phyloP scores from a whole-genome alignment of 192 early-diverging fungal genomes.

The Phlyctochytrium planicorne region DNA sequence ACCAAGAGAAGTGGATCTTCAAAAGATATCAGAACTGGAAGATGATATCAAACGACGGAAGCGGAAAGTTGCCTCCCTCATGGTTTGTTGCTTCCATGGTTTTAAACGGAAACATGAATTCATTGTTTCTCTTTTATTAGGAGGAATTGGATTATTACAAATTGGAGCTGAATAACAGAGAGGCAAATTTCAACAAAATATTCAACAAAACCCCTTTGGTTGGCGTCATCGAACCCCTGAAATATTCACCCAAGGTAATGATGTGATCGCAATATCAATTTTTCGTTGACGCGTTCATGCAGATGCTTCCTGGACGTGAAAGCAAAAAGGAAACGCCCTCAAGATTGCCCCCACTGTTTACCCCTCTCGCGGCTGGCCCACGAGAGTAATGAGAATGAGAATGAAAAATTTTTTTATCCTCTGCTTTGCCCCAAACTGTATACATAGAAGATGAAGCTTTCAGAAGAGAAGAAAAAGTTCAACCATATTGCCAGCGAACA shows the following conservation, averaged over 20 bases:
- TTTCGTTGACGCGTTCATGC: too few relatives aligned
- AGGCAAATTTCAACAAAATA: constrained; percentile 62
- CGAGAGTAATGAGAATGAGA: too few relatives aligned
- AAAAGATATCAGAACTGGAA: constrained; percentile 46
- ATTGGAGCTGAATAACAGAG: constrained; percentile 58
- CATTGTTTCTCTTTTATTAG: constrained; percentile 28
- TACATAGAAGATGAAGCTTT: too few relatives aligned
- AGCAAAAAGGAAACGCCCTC: too few relatives aligned
- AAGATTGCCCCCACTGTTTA: too few relatives aligned
- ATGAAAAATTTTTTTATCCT: too few relatives aligned
- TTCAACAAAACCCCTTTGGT: constrained; percentile 58
- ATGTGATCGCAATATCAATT: too few relatives aligned
- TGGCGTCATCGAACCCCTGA: constrained; percentile 44
- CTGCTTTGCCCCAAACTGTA: too few relatives aligned
- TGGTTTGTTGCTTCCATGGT: constrained; percentile 23
- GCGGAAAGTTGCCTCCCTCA: constrained; percentile 33
- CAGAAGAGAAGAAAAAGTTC: constrained; percentile 88
- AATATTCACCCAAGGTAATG: not conserved
- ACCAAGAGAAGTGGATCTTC: constrained; percentile 51
- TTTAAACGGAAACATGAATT: constrained; percentile 23
- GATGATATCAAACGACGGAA: constrained; percentile 42
- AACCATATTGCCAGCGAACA: constrained; percentile 97
- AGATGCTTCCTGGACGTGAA: too few relatives aligned
- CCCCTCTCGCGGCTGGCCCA: too few relatives aligned
- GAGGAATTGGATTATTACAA: constrained; percentile 55